These are phyloP conservation scores for Saccharomyces hybrid DNA, from an alignment of 1,139 yeast species.

Conservation along the genomic window DNA sequence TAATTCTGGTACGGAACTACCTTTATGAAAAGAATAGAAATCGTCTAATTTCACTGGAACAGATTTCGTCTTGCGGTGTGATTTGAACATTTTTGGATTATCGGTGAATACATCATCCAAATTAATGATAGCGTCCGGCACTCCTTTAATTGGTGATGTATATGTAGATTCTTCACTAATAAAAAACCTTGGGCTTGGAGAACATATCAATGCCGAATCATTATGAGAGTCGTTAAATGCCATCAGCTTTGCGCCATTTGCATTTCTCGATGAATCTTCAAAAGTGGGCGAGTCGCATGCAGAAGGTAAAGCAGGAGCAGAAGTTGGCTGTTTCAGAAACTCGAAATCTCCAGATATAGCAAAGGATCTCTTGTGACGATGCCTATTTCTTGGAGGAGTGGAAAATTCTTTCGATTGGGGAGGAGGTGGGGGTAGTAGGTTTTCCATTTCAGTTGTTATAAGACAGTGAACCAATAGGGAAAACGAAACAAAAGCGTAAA, in stretches of 20 bases:
- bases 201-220: background rate
- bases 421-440: background rate
- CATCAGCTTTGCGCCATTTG: background rate
- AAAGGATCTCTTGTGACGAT: slow-evolving; percentile 62
- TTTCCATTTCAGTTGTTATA: background rate
- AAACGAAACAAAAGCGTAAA: background rate
- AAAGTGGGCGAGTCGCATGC: background rate
- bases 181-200: slow-evolving; percentile 28
- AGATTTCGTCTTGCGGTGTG: slow-evolving; percentile 42
- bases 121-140: slow-evolving; percentile 59
- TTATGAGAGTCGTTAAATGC: background rate
- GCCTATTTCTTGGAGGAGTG: slow-evolving; percentile 38
- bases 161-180: slow-evolving; percentile 29
- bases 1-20: slow-evolving; percentile 1
- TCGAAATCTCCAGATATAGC: slow-evolving; percentile 73
- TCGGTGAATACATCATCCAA: slow-evolving; percentile 47
- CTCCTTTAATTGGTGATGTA: slow-evolving; percentile 31
- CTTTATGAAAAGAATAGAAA: slow-evolving; percentile 4
- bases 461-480: background rate
- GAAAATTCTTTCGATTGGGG: background rate
- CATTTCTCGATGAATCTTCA: background rate
- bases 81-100: slow-evolving; percentile 24
- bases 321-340: slow-evolving; percentile 17
- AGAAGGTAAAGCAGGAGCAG: slow-evolving; percentile 5
- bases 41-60: slow-evolving; percentile 40